phyloP scores from a whole-genome alignment of 2,329 filamentous ascomycete genomes.

The Achaetomium macrosporum region DNA sequence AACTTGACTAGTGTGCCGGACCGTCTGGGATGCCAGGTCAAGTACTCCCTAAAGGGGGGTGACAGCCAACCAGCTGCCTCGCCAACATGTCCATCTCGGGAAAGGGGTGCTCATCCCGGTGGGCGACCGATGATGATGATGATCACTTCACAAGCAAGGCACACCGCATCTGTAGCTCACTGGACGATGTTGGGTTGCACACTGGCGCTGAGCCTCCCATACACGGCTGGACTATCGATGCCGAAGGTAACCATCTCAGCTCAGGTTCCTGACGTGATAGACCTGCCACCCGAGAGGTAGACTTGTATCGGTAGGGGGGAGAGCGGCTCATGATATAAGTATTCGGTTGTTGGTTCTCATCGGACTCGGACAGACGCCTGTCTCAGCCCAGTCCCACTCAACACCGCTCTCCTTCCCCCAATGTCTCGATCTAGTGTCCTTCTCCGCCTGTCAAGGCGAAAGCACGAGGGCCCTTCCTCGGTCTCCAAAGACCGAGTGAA shows the following conservation, averaged over 20 bases:
- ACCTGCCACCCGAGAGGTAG: neutral
- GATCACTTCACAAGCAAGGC: neutral
- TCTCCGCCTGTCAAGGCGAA: constrained; percentile 10
- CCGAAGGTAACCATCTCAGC: neutral
- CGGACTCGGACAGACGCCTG: too few relatives aligned
- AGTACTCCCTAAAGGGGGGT: neutral
- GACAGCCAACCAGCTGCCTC: neutral
- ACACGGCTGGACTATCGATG: neutral
- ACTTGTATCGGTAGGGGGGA: too few relatives aligned
- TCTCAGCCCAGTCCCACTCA: neutral
- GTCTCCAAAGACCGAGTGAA: neutral
- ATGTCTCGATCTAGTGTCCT: constrained; percentile 14
- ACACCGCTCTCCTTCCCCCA: neutral
- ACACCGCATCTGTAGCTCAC: neutral
- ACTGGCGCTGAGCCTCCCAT: neutral
- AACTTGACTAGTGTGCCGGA: neutral
- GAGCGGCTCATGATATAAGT: neutral
- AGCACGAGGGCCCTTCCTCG: neutral
- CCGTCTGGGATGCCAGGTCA: neutral
- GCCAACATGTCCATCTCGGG: neutral
- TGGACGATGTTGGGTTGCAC: neutral
- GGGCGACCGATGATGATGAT: neutral
- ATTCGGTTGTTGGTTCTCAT: constrained; percentile 1
- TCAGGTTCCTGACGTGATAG: neutral
- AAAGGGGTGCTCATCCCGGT: neutral